These are phyloP conservation scores for Lactarius deliciosus DNA, from an alignment of 768 basidiomycete genomes.

Conservation along the genomic window DNA sequence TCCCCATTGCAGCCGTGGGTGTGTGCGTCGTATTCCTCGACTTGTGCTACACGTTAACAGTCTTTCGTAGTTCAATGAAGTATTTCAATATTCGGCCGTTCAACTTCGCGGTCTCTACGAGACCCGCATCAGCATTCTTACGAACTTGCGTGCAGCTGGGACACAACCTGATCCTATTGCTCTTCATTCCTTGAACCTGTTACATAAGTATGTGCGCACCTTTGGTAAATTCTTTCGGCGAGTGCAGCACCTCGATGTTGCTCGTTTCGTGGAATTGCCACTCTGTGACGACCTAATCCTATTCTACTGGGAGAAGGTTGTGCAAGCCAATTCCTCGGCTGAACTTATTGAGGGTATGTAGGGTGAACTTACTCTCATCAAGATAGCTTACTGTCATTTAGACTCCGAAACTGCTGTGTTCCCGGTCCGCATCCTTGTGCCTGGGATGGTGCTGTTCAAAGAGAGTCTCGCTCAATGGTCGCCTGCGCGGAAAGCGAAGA, in stretches of 20 bases:
- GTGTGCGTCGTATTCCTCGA: constrained; percentile 29
- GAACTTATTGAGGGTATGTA: constrained; percentile 55
- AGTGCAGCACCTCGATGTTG: constrained; percentile 58
- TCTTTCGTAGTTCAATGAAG: constrained; percentile 50
- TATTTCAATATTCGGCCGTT: constrained; percentile 59
- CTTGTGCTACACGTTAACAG: constrained; percentile 10
- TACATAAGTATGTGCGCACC: constrained; percentile 66
- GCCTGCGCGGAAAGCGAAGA: constrained; percentile 58
- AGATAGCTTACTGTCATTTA: constrained; percentile 33
- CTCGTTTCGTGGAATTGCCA: constrained; percentile 63
- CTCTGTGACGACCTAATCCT: constrained; percentile 65
- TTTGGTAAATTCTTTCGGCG: constrained; percentile 83
- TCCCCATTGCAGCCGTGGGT: constrained; percentile 55
- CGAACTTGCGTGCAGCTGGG: constrained; percentile 42
- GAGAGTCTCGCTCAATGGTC: constrained; percentile 81
- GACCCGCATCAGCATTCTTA: constrained; percentile 55
- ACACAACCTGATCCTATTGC: constrained; percentile 40
- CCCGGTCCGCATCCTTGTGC: constrained; percentile 78
- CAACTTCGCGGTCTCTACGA: constrained; percentile 58
- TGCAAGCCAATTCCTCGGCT: constrained; percentile 58
- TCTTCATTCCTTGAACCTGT: constrained; percentile 48
- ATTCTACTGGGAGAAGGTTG: constrained; percentile 81
- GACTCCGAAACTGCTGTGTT: constrained; percentile 64
- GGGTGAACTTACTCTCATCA: background rate
- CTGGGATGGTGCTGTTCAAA: constrained; percentile 84